These are phyloP conservation scores for Beauveria sp. DNA, from an alignment of 2,329 filamentous ascomycete species.

Conservation along the genomic window DNA sequence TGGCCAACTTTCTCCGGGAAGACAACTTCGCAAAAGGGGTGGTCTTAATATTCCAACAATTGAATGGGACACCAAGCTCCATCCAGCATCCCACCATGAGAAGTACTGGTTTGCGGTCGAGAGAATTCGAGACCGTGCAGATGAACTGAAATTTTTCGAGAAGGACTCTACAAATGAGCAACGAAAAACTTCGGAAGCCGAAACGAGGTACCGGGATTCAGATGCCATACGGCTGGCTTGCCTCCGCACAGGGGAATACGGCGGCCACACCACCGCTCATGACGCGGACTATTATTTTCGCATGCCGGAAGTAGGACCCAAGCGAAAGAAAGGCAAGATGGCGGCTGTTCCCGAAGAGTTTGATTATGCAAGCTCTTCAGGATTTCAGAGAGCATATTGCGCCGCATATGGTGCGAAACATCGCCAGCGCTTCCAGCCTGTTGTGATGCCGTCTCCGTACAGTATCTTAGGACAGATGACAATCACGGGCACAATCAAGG, in stretches of 20 bases:
- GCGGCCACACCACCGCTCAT: background rate
- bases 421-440: background rate
- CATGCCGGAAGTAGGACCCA: background rate
- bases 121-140: background rate
- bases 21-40: background rate
- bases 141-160: background rate
- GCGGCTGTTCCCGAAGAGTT: too few relatives aligned
- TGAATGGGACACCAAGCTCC: background rate
- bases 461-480: background rate
- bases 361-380: background rate
- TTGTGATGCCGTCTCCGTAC: accelerated
- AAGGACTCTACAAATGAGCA: accelerated
- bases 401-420: background rate
- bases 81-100: background rate
- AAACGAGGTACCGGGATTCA: background rate
- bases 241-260: background rate
- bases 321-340: background rate
- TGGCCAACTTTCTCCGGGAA: background rate
- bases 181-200: background rate
- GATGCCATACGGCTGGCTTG: background rate
- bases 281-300: background rate
- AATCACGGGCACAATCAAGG: background rate
- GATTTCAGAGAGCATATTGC: background rate
- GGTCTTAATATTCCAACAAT: background rate
- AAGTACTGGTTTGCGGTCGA: background rate